Evolutionary conservation across 2,329 filamentous ascomycete species (phyloP).

Genomic region (Eutypella sp.): DNA sequence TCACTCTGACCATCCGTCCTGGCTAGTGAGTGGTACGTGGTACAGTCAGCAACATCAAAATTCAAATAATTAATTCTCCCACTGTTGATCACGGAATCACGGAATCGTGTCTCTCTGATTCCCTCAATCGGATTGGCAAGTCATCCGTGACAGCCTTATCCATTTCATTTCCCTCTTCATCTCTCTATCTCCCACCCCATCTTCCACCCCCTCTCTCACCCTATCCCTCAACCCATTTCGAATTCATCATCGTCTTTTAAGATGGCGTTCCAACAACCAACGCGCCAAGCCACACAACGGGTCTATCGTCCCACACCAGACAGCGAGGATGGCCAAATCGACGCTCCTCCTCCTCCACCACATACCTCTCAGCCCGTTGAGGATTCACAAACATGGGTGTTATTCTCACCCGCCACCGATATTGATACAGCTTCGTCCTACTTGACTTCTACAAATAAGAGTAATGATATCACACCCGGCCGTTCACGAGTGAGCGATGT

Average conservation of each 20-base stretch:
- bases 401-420: conserved; percentile 75
- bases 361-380: conserved; percentile 42
- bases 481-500: conserved; percentile 74
- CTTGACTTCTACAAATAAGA: conserved; percentile 61
- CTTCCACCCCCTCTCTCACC: no score
- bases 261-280: conserved; percentile 59
- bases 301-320: conserved; percentile 35
- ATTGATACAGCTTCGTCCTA: conserved; percentile 58
- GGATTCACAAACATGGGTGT: conserved; percentile 89
- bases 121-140: conserved; percentile 7
- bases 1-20: background rate
- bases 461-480: conserved; percentile 61
- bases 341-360: conserved; percentile 26
- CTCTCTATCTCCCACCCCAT: no score
- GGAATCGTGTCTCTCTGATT: no score
- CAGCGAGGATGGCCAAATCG: conserved; percentile 34
- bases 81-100: no score
- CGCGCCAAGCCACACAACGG: conserved; percentile 47
- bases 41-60: conserved; percentile 1
- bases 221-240: background rate
- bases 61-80: background rate
- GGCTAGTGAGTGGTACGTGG: background rate
- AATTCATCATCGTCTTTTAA: conserved; percentile 9
- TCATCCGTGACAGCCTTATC: conserved; percentile 18
- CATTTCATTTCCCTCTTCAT: no score